Base-by-base conservation (phyloP, 73 alveolate species). In the Durusdinium trenchii region DNA sequence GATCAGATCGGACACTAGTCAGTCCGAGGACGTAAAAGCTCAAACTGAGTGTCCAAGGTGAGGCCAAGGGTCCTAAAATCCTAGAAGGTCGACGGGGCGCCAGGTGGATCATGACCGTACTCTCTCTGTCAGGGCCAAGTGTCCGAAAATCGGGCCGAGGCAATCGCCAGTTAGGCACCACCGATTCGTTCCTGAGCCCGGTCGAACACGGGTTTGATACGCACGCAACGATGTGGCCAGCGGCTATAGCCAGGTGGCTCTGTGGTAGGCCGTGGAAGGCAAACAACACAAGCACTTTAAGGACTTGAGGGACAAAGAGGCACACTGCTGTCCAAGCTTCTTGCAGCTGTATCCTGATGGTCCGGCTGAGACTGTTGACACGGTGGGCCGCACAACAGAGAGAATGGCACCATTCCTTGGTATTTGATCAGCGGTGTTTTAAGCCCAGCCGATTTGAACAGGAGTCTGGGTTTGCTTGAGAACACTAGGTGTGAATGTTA, bases 141-240 rank as follows among this genome's bases (percentile, higher is more conserved):
- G n/a, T n/a, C 40, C 95, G 95, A 87, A 87, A 87, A 87, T 87
- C 95, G 69, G 95, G 95, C 40, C 95, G 95, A 20, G 95, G 95
- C n/a, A 87, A 30, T 9, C 95, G 95, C 95, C 95, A 87, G 84
- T 35, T 86, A 81, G 95, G 95, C 95, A 86, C 57, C 60, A 61
- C 76, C 18, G 38, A 40, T 30, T 86, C 95, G 42, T 62, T 86
- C 95, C 95, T 86, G 38, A 76, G 42, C 7, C n/a, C n/a, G n/a
- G 54, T 32, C 51, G 52, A 75, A 23, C 23, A 16, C 69, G 69
- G 32, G 18, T 60, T 23, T 60, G 73, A 60, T 23, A 60, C 30
- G 18, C 30, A 60, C n/a, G 30, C n/a, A 23, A 32, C 30, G 30
- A 32, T 2, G 18, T 60, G 30, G 73, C n/a, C n/a, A 2, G 18